Evolutionary conservation across 257 asterid species (phyloP), one percentile per base, ranked within the genome.

Genomic region (Plantago ovata): DNA sequence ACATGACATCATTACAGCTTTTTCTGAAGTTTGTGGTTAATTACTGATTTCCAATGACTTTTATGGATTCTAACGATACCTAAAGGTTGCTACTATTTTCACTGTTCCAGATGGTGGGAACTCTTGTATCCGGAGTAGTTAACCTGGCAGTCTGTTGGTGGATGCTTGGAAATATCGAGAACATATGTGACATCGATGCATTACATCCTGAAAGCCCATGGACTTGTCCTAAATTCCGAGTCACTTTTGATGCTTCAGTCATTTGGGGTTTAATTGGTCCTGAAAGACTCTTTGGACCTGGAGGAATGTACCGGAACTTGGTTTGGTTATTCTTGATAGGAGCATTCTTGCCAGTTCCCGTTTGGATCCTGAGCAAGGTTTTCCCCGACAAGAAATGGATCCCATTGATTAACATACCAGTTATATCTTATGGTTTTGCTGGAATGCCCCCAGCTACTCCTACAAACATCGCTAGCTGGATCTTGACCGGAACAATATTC

Each of bases 401-500:
- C 33, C 79, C 95, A 0, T 53, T 89, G 68, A 89, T 89, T 54
- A 86, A 89, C 79, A 80, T 89, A 19, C 95, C 97, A 0, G 95
- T 89, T 43, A 89, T 89, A 33, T 73, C 95, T 0, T 89, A 80
- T 11, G 97, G 97, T 9, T 89, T 89, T 10, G 95, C 97, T 0
- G 97, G 97, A 65, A 86, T 89, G 95, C 97, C 97, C 0, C 97
- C 97, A 0, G 97, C 95, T n/a, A 86, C 97, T 1, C 97, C 97
- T 5, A 86, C 97, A 10, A 89, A 89, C 58, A 89, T 89, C 0
- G 95, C 95, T 13, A 90, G 96, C 81, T 90, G 98, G 98, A 76
- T 90, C 33, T 7, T 81, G 1, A 82, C 91, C 0, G 98, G 97
- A 9, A 76, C 82, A 7, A 71, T 90, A 42, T 90, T 90, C 81